Evolutionary conservation across 805 yeast genomes (phyloP).

Genomic region (Sungouiozyma ichnusensis): DNA sequence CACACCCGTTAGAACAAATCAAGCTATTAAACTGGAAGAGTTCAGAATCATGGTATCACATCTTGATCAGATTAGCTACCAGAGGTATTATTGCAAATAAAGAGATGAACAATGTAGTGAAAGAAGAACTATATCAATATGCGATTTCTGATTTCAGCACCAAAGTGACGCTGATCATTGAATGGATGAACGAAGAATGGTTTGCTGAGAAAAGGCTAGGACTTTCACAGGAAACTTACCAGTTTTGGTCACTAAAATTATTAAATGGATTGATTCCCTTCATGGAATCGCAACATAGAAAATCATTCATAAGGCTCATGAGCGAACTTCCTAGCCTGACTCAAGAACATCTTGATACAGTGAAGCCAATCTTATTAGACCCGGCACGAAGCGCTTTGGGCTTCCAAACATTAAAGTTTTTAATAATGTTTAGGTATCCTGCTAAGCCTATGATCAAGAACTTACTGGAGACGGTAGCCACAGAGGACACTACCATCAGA

Average conservation of each 20-base stretch:
- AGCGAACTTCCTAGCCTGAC: constrained; percentile 80
- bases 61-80: constrained; percentile 69
- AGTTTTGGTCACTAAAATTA: constrained; percentile 57
- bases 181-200: constrained; percentile 97
- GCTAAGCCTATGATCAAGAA: constrained; percentile 35
- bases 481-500: constrained; percentile 17
- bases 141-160: constrained; percentile 62
- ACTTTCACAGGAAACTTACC: constrained; percentile 32
- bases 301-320: constrained; percentile 67
- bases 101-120: constrained; percentile 47
- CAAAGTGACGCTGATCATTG: constrained; percentile 65
- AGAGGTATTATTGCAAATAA: constrained; percentile 51
- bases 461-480: constrained; percentile 18
- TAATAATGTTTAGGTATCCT: constrained; percentile 88
- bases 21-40: constrained; percentile 43
- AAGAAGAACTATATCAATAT: constrained; percentile 62
- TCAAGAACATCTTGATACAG: constrained; percentile 46
- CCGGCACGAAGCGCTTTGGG: constrained; percentile 78
- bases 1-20: constrained; percentile 14
- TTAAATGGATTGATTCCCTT: constrained; percentile 77
- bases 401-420: constrained; percentile 66
- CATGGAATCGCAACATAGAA: constrained; percentile 70
- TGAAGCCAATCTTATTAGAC: constrained; percentile 70
- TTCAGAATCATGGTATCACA: constrained; percentile 63
- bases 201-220: constrained; percentile 37